Percentiles rank a stretch among this genome's conserved stretches.
These are phyloP conservation scores for Fusarium austroafricanum DNA, from an alignment of 2,329 filamentous ascomycete genomes.

Conservation along the genomic window DNA sequence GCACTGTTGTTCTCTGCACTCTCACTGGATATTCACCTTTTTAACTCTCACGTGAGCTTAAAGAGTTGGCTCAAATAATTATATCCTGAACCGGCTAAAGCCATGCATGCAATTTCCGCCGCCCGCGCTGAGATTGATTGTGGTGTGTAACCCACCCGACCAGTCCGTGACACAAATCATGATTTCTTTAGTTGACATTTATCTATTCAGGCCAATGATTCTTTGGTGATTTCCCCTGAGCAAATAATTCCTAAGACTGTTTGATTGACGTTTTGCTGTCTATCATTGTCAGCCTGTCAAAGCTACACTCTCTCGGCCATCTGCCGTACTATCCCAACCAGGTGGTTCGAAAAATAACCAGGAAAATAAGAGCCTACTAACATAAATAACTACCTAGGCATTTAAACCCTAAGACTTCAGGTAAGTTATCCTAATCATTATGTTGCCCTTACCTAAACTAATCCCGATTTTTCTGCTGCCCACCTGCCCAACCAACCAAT, in stretches of 20 bases:
- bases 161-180: neutral
- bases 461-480: no score
- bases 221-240: neutral
- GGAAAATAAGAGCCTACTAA: no score
- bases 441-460: no score
- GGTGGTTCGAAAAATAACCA: no score
- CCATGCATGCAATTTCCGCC: constrained; percentile 23
- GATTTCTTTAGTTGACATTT: neutral
- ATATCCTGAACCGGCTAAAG: constrained; percentile 21
- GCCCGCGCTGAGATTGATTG: neutral
- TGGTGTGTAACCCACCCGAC: neutral
- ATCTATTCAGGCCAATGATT: no score
- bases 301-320: neutral
- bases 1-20: neutral
- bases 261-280: neutral
- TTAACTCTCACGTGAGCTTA: neutral
- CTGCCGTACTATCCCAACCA: neutral
- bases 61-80: neutral
- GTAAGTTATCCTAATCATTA: no score
- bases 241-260: neutral
- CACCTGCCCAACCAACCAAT: neutral
- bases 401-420: no score
- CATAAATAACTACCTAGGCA: no score
- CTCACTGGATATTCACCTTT: neutral
- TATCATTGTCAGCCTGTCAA: neutral